Base-by-base conservation (phyloP, 2,329 filamentous ascomycete genomes). In the Cladophialophora yegresii region DNA sequence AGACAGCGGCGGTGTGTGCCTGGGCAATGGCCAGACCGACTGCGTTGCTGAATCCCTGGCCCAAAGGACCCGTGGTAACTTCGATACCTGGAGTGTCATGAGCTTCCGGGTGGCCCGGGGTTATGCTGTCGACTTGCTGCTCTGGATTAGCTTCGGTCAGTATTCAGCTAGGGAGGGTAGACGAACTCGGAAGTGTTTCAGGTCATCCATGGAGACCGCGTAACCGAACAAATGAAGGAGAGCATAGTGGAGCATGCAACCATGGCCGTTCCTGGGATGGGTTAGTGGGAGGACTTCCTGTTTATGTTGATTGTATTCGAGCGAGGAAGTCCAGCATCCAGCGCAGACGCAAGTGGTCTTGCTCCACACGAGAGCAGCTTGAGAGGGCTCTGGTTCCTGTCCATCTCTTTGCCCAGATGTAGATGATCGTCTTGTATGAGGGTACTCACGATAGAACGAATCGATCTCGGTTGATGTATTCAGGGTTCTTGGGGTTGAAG, bases 401-500 rank as follows among this genome's bases (percentile, higher is more conserved):
- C 22, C 47, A 40, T 12, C 26, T 58, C 47, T 59, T 51, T 28
- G 9, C 13, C 20, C 20, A 36, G 45, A 28, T 26, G 28, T 26
- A 7, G n/a, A 59, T 26, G 47, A 7, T 3, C 6, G 10, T 40
- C 22, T 16, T 36, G 36, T n/a, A 4, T 40, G 57, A 45, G n/a
- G 50, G 51, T 22, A 89, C 93, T 86, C 87, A 97, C 93, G 95
- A 99, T 78, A 99, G 92, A 69, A 99, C 92, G 77, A 99, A 99
- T 80, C 95, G 90, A 82, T 99, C 95, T 77, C 95, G 89, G 87
- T 98, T 98, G 75, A 95, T 76, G 93, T 93, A 99, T 71, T 92
- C 85, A 74, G 95, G 91, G 87, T 96, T 97, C 89, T 97, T 96
- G 75, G 95, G 95, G 89, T 98, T 99, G 87, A 97, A 99, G 79